A percentile compares a stretch with the other conserved stretches of the same genome.
Evolutionary conservation across 2,329 filamentous ascomycete genomes (phyloP).

Genomic region (Trichoderma gracile): DNA sequence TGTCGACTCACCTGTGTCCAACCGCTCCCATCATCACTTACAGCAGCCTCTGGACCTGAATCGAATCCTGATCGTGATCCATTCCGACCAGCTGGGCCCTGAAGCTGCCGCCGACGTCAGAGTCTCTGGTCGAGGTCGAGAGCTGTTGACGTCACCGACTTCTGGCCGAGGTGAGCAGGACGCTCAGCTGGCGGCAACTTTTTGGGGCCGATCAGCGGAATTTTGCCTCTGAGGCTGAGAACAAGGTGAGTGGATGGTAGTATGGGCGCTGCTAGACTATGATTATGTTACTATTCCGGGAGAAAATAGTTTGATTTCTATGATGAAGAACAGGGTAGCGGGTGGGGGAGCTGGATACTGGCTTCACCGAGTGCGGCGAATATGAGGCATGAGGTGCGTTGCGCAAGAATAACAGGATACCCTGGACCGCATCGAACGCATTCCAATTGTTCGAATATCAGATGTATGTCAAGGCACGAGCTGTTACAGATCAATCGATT

Average conservation of each 20-base stretch:
- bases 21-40: neutral
- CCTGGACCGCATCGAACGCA: no score
- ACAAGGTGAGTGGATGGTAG: neutral
- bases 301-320: no score
- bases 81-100: neutral
- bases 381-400: no score
- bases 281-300: no score
- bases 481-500: no score
- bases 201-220: neutral
- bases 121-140: neutral
- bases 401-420: no score
- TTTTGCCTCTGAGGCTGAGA: neutral
- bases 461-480: no score
- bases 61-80: neutral
- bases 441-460: no score
- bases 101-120: conserved; percentile 23
- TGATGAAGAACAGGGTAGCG: no score
- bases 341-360: no score
- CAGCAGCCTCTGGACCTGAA: neutral
- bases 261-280: no score
- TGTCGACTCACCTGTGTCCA: neutral
- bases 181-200: neutral
- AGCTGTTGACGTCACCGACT: conserved; percentile 9
- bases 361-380: no score
- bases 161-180: neutral